A percentile compares a stretch with the other conserved stretches of the same genome.
Evolutionary conservation across 495 filamentous ascomycete genomes (phyloP).

Genomic region (Chaetomium cochliodes): DNA sequence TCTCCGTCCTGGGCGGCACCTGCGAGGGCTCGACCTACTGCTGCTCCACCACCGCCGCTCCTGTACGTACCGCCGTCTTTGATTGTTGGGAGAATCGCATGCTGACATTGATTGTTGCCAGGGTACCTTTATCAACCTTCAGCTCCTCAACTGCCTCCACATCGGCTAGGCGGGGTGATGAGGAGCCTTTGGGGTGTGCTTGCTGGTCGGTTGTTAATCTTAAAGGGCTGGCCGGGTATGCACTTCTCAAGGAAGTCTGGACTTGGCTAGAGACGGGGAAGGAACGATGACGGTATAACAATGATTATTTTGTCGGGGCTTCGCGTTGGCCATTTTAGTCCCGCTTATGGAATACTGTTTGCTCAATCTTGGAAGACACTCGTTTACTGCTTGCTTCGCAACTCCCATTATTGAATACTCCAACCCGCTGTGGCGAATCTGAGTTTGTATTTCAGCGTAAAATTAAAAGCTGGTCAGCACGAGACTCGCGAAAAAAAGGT

Average conservation of each 20-base stretch:
- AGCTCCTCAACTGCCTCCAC: slow-evolving; percentile 20
- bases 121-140: slow-evolving; percentile 13
- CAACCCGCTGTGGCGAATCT: not conserved
- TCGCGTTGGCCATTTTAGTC: too few relatives aligned
- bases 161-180: not conserved
- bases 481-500: too few relatives aligned
- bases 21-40: slow-evolving; percentile 18
- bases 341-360: too few relatives aligned
- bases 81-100: too few relatives aligned
- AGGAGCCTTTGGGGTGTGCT: too few relatives aligned
- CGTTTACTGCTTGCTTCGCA: not conserved
- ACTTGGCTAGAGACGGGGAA: not conserved
- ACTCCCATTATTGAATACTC: not conserved
- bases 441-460: too few relatives aligned
- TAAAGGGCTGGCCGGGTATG: not conserved
- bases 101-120: not conserved
- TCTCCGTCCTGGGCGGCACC: slow-evolving; percentile 7
- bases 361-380: not conserved
- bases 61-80: too few relatives aligned
- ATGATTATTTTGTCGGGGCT: too few relatives aligned
- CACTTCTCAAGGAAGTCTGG: not conserved
- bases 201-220: not conserved
- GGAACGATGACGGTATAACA: too few relatives aligned
- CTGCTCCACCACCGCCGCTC: slow-evolving; percentile 13
- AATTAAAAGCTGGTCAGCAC: too few relatives aligned